phyloP scores from a whole-genome alignment of 768 basidiomycete genomes.

The Cystobasidium ongulense region DNA sequence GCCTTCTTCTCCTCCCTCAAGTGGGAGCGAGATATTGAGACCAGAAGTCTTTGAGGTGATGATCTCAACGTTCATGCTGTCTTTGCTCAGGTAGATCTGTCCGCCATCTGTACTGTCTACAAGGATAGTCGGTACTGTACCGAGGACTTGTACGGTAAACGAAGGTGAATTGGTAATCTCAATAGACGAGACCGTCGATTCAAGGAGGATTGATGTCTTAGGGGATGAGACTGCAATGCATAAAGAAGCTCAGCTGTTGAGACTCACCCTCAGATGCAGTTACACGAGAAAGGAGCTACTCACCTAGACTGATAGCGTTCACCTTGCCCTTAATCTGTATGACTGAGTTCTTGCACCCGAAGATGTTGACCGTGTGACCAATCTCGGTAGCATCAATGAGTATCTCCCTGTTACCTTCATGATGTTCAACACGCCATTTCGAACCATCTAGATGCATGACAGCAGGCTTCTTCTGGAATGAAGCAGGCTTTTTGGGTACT shows the following conservation, averaged over 20 bases:
- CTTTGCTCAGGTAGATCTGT: constrained; percentile 82
- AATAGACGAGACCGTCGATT: constrained; percentile 84
- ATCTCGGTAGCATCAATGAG: constrained; percentile 68
- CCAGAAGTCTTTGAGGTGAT: constrained; percentile 89
- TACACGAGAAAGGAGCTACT: constrained; percentile 52
- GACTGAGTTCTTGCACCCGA: constrained; percentile 76
- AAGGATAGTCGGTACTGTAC: constrained; percentile 80
- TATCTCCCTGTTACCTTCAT: constrained; percentile 60
- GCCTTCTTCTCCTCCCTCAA: constrained; percentile 56
- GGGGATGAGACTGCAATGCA: constrained; percentile 66
- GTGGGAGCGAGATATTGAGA: constrained; percentile 70
- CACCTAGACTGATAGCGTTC: constrained; percentile 71
- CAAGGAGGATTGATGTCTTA: constrained; percentile 77
- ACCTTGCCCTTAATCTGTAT: constrained; percentile 84
- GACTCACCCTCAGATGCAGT: neutral
- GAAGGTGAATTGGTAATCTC: constrained; percentile 85
- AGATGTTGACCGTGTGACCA: constrained; percentile 78
- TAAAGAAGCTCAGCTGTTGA: neutral
- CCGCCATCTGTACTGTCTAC: constrained; percentile 92
- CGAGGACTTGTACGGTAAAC: constrained; percentile 84
- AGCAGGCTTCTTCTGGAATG: constrained; percentile 81
- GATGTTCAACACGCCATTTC: constrained; percentile 81
- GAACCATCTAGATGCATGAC: constrained; percentile 83
- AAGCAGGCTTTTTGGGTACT: constrained; percentile 68
- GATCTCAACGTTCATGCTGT: constrained; percentile 62